These are phyloP conservation scores for Barnettozyma wickerhamii DNA, from an alignment of 805 yeast species.

Conservation along the genomic window DNA sequence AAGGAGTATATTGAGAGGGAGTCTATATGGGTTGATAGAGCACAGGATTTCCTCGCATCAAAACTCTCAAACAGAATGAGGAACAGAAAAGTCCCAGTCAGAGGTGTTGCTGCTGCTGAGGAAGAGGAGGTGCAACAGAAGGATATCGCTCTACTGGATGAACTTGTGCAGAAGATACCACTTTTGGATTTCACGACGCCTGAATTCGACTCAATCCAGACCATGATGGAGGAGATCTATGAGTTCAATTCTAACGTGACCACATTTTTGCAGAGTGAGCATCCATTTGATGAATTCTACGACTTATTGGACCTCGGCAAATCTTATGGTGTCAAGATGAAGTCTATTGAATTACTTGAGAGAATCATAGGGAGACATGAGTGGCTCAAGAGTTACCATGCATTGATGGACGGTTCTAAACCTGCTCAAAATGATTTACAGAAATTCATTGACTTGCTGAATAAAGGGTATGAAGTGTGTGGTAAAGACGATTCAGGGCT, in stretches of 20 bases:
- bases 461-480: constrained; percentile 24
- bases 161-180: constrained; percentile 43
- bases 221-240: constrained; percentile 47
- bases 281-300: constrained; percentile 39
- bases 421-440: constrained; percentile 11
- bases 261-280: constrained; percentile 30
- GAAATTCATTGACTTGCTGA: constrained; percentile 19
- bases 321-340: constrained; percentile 53
- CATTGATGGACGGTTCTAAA: constrained; percentile 10
- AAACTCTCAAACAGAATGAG: constrained; percentile 39
- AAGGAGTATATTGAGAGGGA: constrained; percentile 40
- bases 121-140: constrained; percentile 10
- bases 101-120: background rate
- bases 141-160: constrained; percentile 11
- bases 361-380: constrained; percentile 32
- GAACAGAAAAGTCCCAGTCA: constrained; percentile 14
- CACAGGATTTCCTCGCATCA: constrained; percentile 42
- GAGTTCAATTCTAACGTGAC: constrained; percentile 46
- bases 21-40: constrained; percentile 49
- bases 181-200: constrained; percentile 45
- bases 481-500: constrained; percentile 19
- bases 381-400: constrained; percentile 34
- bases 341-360: constrained; percentile 40
- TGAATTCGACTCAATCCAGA: constrained; percentile 57
- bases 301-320: constrained; percentile 55